Conservation (phyloP, 768 basidiomycete genomes). For the Cystofilobasidium ferigula region DNA sequence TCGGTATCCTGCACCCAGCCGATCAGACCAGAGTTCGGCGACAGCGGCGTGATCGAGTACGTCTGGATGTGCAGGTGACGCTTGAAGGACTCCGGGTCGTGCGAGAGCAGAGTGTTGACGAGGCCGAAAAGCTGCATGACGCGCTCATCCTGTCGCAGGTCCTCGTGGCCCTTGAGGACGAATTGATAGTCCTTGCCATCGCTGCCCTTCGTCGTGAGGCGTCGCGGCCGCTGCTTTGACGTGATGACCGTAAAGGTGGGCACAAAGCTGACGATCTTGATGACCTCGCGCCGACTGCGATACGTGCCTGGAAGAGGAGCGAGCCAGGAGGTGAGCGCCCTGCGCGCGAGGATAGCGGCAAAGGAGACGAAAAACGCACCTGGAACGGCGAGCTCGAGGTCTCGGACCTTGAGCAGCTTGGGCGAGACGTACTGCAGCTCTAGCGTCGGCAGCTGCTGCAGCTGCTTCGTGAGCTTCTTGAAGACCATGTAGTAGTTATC, state of each 20-base stretch:
- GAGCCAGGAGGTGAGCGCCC: background rate
- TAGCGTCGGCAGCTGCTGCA: conserved; percentile 74
- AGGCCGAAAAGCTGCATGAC: conserved; percentile 99
- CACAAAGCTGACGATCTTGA: conserved; percentile 71
- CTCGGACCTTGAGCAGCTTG: conserved; percentile 70
- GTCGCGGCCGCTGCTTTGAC: conserved; percentile 91
- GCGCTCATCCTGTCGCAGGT: conserved; percentile 94
- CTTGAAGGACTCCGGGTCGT: conserved; percentile 91
- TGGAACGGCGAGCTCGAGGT: conserved; percentile 90
- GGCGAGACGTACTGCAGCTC: conserved; percentile 98
- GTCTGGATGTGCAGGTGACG: conserved; percentile 87
- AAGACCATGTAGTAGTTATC: conserved; percentile 97
- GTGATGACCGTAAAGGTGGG: conserved; percentile 85
- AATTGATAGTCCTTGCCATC: conserved; percentile 93
- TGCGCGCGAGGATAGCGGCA: background rate
- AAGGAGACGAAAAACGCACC: conserved; percentile 44
- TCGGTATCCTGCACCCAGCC: conserved; percentile 96
- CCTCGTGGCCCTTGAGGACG: conserved; percentile 91
- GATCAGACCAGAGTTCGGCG: conserved; percentile 84
- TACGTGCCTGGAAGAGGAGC: conserved; percentile 60
- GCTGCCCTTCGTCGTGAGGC: conserved; percentile 71
- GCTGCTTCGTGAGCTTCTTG: conserved; percentile 87
- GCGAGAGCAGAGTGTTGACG: conserved; percentile 83
- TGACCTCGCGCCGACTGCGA: conserved; percentile 70
- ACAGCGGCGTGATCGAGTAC: conserved; percentile 84